phyloP scores from a whole-genome alignment of 768 basidiomycete species.

The Amanita jacksonii region DNA sequence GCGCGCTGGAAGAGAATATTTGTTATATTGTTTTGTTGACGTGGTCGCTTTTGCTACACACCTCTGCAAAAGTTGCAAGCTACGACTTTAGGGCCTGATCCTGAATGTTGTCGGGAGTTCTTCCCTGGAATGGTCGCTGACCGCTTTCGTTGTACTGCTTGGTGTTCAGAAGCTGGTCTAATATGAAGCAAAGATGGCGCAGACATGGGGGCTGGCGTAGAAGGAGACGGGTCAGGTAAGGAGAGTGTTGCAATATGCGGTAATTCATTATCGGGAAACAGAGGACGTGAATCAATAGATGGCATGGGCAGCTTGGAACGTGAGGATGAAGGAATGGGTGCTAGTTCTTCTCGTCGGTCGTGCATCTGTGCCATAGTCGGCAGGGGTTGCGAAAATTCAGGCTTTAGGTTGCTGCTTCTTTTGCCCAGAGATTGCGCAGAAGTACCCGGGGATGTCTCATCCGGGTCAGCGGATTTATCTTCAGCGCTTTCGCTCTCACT shows the following conservation, averaged over 20 bases:
- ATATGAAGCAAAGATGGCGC: constrained; percentile 56
- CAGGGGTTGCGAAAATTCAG: constrained; percentile 29
- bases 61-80: constrained; percentile 88
- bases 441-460: constrained; percentile 47
- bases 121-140: constrained; percentile 62
- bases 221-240: constrained; percentile 45
- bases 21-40: constrained; percentile 1
- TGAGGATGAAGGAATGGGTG: constrained; percentile 29
- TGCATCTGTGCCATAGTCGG: constrained; percentile 30
- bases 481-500: constrained; percentile 64
- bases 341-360: constrained; percentile 37
- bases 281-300: constrained; percentile 26
- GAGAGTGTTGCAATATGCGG: constrained; percentile 68
- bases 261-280: constrained; percentile 54
- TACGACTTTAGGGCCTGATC: constrained; percentile 76
- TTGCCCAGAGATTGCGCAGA: constrained; percentile 38
- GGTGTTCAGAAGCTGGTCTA: constrained; percentile 57
- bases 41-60: constrained; percentile 27
- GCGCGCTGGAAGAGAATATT: constrained; percentile 42
- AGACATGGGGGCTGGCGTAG: constrained; percentile 48
- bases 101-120: constrained; percentile 45
- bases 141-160: constrained; percentile 60
- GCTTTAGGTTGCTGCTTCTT: constrained; percentile 35
- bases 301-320: constrained; percentile 23
- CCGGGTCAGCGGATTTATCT: constrained; percentile 40